Evolutionary conservation across 768 basidiomycete genomes (phyloP).

Genomic region (Mrakia blollopis): DNA sequence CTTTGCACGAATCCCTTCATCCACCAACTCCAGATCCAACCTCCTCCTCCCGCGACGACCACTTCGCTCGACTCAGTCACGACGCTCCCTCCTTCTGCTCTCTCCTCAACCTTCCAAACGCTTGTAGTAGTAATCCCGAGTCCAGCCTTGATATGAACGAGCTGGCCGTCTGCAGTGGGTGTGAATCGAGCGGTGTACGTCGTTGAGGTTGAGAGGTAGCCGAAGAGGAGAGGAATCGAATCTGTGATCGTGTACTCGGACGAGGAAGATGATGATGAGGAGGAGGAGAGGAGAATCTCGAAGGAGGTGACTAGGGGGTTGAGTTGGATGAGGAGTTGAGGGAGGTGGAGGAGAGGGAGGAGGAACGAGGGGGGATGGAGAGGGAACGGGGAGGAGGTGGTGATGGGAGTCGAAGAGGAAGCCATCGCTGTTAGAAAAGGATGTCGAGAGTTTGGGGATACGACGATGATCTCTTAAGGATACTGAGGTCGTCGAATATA

Average conservation of each 20-base stretch:
- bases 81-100: background rate
- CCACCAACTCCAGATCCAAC: background rate
- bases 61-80: conserved; percentile 1
- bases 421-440: background rate
- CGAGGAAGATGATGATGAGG: background rate
- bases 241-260: background rate
- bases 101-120: background rate
- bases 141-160: background rate
- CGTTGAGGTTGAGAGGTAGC: background rate
- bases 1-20: background rate
- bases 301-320: background rate
- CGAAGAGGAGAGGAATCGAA: background rate
- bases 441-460: too few species aligned
- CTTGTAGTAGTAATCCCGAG: background rate
- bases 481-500: background rate
- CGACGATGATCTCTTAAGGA: background rate
- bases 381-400: background rate
- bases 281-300: background rate
- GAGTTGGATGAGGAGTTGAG: conserved; percentile 7
- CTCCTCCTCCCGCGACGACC: background rate
- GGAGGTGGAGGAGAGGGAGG: background rate
- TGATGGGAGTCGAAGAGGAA: background rate
- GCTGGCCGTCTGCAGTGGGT: background rate
- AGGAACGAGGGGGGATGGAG: background rate
- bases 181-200: background rate